A percentile compares a stretch with the other conserved stretches of the same genome.
These are phyloP conservation scores for Xanthoconium purpureum DNA, from an alignment of 768 basidiomycete species.

Conservation along the genomic window DNA sequence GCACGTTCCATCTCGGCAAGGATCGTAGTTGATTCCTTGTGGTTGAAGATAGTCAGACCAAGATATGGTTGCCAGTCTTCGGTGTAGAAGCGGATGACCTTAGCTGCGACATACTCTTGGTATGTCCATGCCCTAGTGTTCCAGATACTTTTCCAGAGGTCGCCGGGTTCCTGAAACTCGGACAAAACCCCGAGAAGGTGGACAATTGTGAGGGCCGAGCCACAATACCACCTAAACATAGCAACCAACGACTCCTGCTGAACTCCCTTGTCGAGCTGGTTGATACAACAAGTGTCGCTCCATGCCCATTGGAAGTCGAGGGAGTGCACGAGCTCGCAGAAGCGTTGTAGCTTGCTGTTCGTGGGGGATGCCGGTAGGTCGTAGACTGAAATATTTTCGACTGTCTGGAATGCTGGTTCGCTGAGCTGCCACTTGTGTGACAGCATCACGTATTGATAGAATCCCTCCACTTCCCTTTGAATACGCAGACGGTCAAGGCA, in stretches of 20 bases:
- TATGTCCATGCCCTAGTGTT: background rate
- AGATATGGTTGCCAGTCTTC: slow-evolving; percentile 1
- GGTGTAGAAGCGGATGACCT: background rate
- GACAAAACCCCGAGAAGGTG: background rate
- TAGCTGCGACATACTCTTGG: background rate
- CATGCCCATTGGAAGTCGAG: background rate
- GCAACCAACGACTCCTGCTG: background rate
- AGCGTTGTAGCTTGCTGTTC: background rate
- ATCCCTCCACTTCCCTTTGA: background rate
- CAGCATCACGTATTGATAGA: background rate
- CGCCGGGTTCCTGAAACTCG: background rate
- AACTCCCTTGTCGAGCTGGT: background rate
- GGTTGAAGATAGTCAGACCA: background rate
- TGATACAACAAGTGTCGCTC: background rate
- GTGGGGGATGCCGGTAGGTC: background rate
- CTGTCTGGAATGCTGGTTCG: background rate
- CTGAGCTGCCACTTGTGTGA: background rate
- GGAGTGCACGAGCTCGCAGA: background rate
- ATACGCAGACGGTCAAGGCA: background rate
- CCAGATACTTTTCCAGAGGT: background rate
- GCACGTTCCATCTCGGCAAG: background rate
- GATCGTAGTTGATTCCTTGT: too few relatives aligned
- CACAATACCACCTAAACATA: background rate
- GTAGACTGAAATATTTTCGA: background rate
- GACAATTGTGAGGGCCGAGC: background rate